Evolutionary conservation across 2,329 filamentous ascomycete genomes (phyloP), one percentile per base, ranked within the genome.

Genomic region (Elsinoe necatrix): DNA sequence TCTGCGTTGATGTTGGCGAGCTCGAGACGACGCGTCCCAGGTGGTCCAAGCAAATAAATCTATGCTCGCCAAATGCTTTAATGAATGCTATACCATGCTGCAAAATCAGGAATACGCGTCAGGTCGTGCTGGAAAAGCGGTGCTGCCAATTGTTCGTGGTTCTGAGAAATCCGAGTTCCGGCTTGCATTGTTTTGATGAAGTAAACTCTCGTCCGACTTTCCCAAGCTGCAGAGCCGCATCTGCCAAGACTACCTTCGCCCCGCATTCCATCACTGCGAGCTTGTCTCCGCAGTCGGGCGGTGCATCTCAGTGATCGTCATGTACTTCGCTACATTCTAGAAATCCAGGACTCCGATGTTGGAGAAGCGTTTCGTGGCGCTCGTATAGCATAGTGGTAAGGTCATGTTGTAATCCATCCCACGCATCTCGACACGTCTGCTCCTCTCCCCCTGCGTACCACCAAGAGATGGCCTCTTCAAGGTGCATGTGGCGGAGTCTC

Each of bases 171-270:
- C 39, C 48, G 48, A 52, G 48, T 18, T 37, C 21, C 16, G 25
- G 31, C 14, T 31, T 50, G 25, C 12, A 35, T 52, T 52, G 48
- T 52, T 52, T 52, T 52, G 48, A 52, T 52, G 48, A 39, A 52
- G 48, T 52, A 52, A 52, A 52, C 31, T 52, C 48, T 16, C 45
- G 45, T 25, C 25, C 25, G 14, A 35, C 31, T 23, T 47, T 16
- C 43, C 8, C n/a, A 29, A 29, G 27, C 27, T 29, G 16, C 20
- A 35, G 48, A 52, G 48, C 48, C 48, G 48, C 31, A 25, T 25
- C 18, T 12, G 31, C 29, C 29, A 34, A 52, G 48, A 52, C 48
- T 18, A 18, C 31, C 14, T 18, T 35, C 29, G 25, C 48, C 48
- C 48, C 48, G 48, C 48, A 52, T 16, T n/a, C 12, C 18, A 50